Evolutionary conservation across 108 stramenopile genomes (phyloP).

Genomic region (Skeletonema grethae): DNA sequence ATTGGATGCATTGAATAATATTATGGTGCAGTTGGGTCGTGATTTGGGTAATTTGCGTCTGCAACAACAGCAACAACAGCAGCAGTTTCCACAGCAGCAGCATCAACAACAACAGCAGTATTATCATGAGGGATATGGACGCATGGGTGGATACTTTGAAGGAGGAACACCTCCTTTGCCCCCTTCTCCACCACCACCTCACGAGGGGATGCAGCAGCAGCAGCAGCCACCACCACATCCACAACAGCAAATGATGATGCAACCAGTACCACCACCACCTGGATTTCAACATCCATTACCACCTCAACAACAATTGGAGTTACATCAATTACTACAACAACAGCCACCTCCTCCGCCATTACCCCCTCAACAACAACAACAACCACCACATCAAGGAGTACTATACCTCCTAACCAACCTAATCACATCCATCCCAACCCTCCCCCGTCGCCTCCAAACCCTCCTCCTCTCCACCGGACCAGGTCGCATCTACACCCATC

Average conservation of each 20-base stretch:
- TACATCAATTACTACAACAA: neutral
- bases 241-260: neutral
- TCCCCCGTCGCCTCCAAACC: conserved; percentile 13
- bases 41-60: conserved; percentile 29
- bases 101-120: neutral
- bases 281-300: conserved; percentile 8
- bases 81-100: neutral
- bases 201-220: neutral
- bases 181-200: neutral
- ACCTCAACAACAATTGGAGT: neutral
- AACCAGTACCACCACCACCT: conserved; percentile 9
- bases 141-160: neutral
- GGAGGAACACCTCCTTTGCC: neutral
- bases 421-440: neutral
- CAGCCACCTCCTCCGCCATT: neutral
- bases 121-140: neutral
- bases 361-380: neutral
- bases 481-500: conserved; percentile 28
- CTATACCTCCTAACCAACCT: conserved; percentile 14
- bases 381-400: conserved; percentile 13
- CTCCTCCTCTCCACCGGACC: conserved; percentile 31
- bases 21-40: conserved; percentile 26
- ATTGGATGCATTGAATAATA: conserved; percentile 26
- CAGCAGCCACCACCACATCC: neutral
- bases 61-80: neutral